phyloP scores from a whole-genome alignment of 2,329 filamentous ascomycete genomes.

The Aureobasidium sp. region DNA sequence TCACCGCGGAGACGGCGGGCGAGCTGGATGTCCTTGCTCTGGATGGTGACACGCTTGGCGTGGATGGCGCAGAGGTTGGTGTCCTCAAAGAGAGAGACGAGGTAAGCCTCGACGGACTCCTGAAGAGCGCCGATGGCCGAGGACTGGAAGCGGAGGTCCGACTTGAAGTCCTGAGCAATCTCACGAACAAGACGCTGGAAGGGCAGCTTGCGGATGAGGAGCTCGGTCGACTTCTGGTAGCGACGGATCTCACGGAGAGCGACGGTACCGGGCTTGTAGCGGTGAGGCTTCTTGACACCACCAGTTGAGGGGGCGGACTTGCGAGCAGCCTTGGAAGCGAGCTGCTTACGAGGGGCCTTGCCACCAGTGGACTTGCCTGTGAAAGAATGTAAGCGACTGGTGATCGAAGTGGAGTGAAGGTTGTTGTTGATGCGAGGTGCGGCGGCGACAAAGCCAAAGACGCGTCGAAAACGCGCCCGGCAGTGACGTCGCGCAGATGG shows the following conservation, averaged over 20 bases:
- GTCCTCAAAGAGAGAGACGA: conserved; percentile 94
- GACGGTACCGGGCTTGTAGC: conserved; percentile 58
- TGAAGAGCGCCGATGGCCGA: conserved; percentile 90
- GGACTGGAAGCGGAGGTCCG: conserved; percentile 86
- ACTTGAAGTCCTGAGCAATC: conserved; percentile 59
- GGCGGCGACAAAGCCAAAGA: conserved; percentile 17
- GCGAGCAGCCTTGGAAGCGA: conserved; percentile 97
- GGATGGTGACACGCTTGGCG: conserved; percentile 89
- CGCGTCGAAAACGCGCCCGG: conserved; percentile 17
- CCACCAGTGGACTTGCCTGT: conserved; percentile 68
- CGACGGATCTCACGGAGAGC: conserved; percentile 86
- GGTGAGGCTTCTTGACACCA: conserved; percentile 52
- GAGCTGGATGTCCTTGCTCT: conserved; percentile 70
- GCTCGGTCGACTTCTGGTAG: conserved; percentile 84
- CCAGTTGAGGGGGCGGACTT: conserved; percentile 97
- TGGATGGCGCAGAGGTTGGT: conserved; percentile 95
- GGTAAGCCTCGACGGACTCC: conserved; percentile 91
- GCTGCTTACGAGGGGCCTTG: conserved; percentile 83
- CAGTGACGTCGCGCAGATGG: neutral
- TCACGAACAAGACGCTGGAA: conserved; percentile 75
- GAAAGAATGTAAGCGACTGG: conserved; percentile 23
- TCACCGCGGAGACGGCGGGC: conserved; percentile 55
- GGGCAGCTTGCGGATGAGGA: conserved; percentile 73
- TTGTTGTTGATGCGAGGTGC: conserved; percentile 2
- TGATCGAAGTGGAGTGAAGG: conserved; percentile 19